A percentile compares a stretch with the other conserved stretches of the same genome.
phyloP scores from a whole-genome alignment of 495 filamentous ascomycete genomes.

The Neurospora sp. region DNA sequence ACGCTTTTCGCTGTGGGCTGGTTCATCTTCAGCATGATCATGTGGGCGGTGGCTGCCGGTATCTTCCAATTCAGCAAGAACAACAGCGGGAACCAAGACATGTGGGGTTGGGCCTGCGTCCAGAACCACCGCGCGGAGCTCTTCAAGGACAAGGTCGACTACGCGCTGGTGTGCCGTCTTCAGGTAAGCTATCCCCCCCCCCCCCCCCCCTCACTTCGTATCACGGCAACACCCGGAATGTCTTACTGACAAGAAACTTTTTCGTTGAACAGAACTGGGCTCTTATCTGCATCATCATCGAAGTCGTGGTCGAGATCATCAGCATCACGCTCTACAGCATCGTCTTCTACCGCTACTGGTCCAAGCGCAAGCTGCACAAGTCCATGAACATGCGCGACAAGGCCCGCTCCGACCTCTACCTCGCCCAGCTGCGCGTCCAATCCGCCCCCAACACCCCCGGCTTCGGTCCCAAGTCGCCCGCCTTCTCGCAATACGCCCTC shows the following conservation, averaged over 20 bases:
- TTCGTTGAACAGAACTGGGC: slow-evolving; percentile 65
- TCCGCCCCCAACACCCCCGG: slow-evolving; percentile 92
- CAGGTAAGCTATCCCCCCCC: slow-evolving; percentile 48
- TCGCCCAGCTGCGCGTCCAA: slow-evolving; percentile 84
- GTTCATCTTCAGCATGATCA: slow-evolving; percentile 87
- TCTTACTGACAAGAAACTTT: slow-evolving; percentile 11
- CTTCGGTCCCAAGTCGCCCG: slow-evolving; percentile 56
- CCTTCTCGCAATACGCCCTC: slow-evolving; percentile 42
- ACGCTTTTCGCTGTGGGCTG: slow-evolving; percentile 82
- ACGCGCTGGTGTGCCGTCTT: slow-evolving; percentile 87
- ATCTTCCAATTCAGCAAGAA: slow-evolving; percentile 68
- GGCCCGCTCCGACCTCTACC: slow-evolving; percentile 87
- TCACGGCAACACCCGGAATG: background rate
- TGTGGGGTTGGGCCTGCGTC: slow-evolving; percentile 96
- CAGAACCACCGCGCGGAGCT: slow-evolving; percentile 70
- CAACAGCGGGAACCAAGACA: slow-evolving; percentile 65
- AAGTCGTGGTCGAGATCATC: slow-evolving; percentile 86
- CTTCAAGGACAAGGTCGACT: slow-evolving; percentile 71
- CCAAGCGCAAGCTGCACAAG: slow-evolving; percentile 87
- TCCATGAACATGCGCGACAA: slow-evolving; percentile 93
- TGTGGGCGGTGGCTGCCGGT: slow-evolving; percentile 85
- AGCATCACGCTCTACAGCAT: slow-evolving; percentile 87
- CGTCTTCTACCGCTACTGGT: slow-evolving; percentile 93
- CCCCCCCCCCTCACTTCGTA: background rate
- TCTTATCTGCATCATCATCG: slow-evolving; percentile 93